Base-by-base conservation (phyloP, 179 eudicot species). In the Camellia oleifera region DNA sequence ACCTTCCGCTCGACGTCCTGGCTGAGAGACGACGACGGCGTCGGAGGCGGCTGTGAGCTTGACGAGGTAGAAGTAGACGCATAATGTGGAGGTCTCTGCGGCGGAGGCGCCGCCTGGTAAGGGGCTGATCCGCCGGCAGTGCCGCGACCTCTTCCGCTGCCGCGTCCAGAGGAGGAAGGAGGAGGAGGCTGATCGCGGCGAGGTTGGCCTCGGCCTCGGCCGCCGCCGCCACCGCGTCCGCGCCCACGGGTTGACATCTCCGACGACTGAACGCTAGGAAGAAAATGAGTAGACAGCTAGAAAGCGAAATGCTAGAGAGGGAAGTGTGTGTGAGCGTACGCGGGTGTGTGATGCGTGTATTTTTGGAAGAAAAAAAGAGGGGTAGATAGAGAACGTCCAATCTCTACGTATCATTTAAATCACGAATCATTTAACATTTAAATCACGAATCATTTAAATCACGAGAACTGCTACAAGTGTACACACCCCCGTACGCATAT, bases 161-260 rank as follows among this genome's bases (percentile, higher is more conserved):
- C 72, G 10, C 83, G 17, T 23, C 81, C 69, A 9, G 79, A 23
- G 9, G 61, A 60, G 44, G 57, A 14, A 13, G 32, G 60, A 9
- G 84, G 63, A 12, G 42, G 2, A 54, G 77, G 7, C 79, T 78
- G 32, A 1, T 88, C 67, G 2, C 82, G 75, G 26, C 83, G 67
- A 2, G 75, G 76, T 3, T 84, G 72, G 4, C 83, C 81, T 2
- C 82, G 75, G 2, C 67, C 68, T 0, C 74, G 67, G 4, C 86
- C 84, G 1, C 83, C 63, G n/a, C 82, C 78, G 7, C 3, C 52
- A 48, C 52, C 52, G 52, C 52, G 52, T 48, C 52, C 52, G 1
- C 83, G 50, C 5, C 84, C 84, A 0, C 86, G 73, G 6, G 74
- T 75, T 32, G 80, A 73, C 69, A 83, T 81, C 5, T 48, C 52